Percentiles rank a stretch among this genome's conserved stretches.
Conservation (phyloP, 495 filamentous ascomycete species). For the Geoglossum glabrum region DNA sequence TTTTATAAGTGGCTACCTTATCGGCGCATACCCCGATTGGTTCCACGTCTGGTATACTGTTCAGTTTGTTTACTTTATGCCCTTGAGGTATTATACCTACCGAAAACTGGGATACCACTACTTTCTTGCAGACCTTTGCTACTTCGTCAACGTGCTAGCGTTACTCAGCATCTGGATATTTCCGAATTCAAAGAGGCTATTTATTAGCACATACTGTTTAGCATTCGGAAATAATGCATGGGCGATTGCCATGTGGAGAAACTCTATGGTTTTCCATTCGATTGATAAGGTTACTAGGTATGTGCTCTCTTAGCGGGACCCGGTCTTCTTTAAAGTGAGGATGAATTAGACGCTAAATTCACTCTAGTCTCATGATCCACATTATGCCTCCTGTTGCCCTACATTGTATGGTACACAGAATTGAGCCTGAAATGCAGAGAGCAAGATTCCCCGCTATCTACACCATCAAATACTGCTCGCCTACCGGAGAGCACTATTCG, state of each 20-base stretch:
- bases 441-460: constrained; percentile 72
- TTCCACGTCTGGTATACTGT: constrained; percentile 85
- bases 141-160: constrained; percentile 84
- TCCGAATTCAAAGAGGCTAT: constrained; percentile 72
- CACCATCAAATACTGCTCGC: constrained; percentile 52
- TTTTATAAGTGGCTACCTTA: constrained; percentile 84
- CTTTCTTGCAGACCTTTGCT: constrained; percentile 91
- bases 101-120: constrained; percentile 84
- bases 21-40: constrained; percentile 65
- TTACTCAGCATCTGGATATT: constrained; percentile 78
- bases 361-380: constrained; percentile 71
- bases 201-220: constrained; percentile 83
- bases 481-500: constrained; percentile 56
- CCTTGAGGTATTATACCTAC: constrained; percentile 80
- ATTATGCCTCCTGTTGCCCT: constrained; percentile 92
- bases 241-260: constrained; percentile 98
- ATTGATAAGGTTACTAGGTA: constrained; percentile 86
- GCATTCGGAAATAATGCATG: constrained; percentile 92
- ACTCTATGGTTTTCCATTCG: constrained; percentile 92
- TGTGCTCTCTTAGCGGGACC: constrained; percentile 3
- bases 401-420: constrained; percentile 77
- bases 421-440: constrained; percentile 39
- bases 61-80: constrained; percentile 86
- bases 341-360: neutral
- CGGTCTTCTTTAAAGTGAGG: neutral